Evolutionary conservation across 331 rosid genomes (phyloP), one percentile per base, ranked within the genome.

Genomic region (Acacia concinna): DNA sequence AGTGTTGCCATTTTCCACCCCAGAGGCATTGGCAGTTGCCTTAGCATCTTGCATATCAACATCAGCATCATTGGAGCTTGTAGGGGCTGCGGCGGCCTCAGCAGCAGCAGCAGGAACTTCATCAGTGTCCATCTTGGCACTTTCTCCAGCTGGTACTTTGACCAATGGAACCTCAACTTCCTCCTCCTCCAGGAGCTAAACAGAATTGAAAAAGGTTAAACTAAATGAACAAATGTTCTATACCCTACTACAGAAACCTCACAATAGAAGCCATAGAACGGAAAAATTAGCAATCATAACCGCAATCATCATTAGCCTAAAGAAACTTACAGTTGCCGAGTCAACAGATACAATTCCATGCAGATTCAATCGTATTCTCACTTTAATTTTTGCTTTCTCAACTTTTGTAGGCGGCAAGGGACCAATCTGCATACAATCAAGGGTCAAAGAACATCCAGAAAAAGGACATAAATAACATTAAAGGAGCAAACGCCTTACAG

Each of bases 161-260:
- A 88, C 74, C 52, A 95, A 91, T 25, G 92, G 88, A 81, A 93
- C 87, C 76, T 95, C 97, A 79, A 87, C 56, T 41, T 93, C 97
- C 83, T 92, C 98, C 87, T 93, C 99, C 75, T 95, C 99, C 81
- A 95, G 35, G 11, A 91, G 96, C 99, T 94, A 77, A 47, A 84
- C 35, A 34, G 60, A 38, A 69, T 23, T 28, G 73, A 51, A 20
- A 2, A n/a, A 54, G 15, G 23, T 71, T 20, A 81, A 52, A 59
- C 25, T 8, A 60, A 64, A 41, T 76, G 60, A 70, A 60, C n/a
- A 57, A 34, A 44, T 18, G 4, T 30, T 52, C 14, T 34, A 2
- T 27, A 14, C 30, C 38, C 25, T 21, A 74, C 41, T 23, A 40
- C 37, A 32, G 65, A n/a, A 60, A 62, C 32, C 57, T 62, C 14